Evolutionary conservation across 2,329 filamentous ascomycete species (phyloP), one percentile per base, ranked within the genome.

Genomic region (Diaporthe velutina): DNA sequence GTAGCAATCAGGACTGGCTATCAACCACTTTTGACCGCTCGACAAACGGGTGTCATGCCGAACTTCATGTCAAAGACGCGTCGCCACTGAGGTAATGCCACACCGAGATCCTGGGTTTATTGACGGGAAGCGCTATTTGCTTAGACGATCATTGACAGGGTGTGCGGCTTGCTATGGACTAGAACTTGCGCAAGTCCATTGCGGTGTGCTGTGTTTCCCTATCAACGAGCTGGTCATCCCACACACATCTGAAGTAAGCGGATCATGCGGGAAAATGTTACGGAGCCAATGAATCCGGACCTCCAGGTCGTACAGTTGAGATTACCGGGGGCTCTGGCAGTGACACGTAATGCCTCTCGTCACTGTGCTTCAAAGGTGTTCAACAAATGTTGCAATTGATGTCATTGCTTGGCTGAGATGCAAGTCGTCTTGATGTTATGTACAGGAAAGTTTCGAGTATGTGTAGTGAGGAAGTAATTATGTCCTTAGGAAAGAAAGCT

Each of bases 111-210:
- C 4, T 52, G 12, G 9, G 0, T 22, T 35, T 0, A 4, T 2
- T 12, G 17, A 4, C 22, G 1, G 0, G 8, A 3, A 35, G 3
- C 2, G 2, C 9, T 3, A 35, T 35, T 22, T 3, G 13, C 12
- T 17, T 12, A 28, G 50, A 12, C 10, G 22, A 25, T 10, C 12
- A 17, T 52, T 1, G 50, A 28, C 3, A 0, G 12, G 50, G 10
- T 54, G 13, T 0, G 4, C 12, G 13, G 13, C 25, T 30, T 28
- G 3, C 1, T 0, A 52, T 42, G 25, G 28, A 17, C 2, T 52
- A 19, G 0, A 25, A 5, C 4, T 54, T 17, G 22, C 50, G 5
- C n/a, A 54, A 28, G 12, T 25, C 9, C 50, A 2, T 17, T 54
- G 25, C 25, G 28, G 3, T 54, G 6, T 33, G 17, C 52, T 19